Percentiles rank a stretch among this genome's conserved stretches.
These are phyloP conservation scores for Filosporella fistucella DNA, from an alignment of 495 filamentous ascomycete species.

Conservation along the genomic window DNA sequence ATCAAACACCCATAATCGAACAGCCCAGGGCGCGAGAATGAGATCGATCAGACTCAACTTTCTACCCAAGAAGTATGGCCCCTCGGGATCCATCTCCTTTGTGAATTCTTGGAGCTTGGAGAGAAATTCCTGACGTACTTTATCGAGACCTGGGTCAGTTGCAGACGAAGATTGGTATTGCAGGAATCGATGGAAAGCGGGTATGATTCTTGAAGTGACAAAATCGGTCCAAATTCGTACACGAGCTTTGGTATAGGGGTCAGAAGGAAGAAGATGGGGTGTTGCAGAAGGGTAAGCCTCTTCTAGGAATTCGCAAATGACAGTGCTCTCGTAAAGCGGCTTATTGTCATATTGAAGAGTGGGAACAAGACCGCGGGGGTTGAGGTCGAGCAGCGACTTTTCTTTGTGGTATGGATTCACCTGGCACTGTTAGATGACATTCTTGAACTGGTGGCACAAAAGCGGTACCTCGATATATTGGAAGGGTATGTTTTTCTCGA, in stretches of 20 bases:
- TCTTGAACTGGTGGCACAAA: too few species aligned
- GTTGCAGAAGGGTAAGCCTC: conserved; percentile 49
- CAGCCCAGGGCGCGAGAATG: conserved; percentile 61
- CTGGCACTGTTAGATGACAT: too few species aligned
- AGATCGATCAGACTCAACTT: conserved; percentile 57
- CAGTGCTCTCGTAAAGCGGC: conserved; percentile 61
- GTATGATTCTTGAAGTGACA: conserved; percentile 56
- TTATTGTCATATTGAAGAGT: conserved; percentile 50
- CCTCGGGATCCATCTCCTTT: conserved; percentile 50
- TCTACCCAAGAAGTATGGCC: conserved; percentile 60
- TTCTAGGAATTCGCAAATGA: conserved; percentile 68
- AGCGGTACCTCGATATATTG: conserved; percentile 67
- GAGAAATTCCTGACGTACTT: conserved; percentile 43
- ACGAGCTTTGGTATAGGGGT: conserved; percentile 54
- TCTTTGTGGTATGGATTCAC: conserved; percentile 69
- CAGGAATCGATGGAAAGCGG: conserved; percentile 58
- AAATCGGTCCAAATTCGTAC: conserved; percentile 68
- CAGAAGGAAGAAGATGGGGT: conserved; percentile 41
- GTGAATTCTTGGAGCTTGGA: conserved; percentile 48
- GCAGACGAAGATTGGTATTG: conserved; percentile 54
- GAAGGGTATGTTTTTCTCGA: conserved; percentile 67
- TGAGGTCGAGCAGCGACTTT: conserved; percentile 55
- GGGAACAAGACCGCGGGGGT: conserved; percentile 66
- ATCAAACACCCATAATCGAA: conserved; percentile 66
- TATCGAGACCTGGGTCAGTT: conserved; percentile 2